Percentiles rank a stretch among this genome's conserved stretches.
Evolutionary conservation across 2,329 filamentous ascomycete species (phyloP).

Genomic region (Hypoxylon sp.): DNA sequence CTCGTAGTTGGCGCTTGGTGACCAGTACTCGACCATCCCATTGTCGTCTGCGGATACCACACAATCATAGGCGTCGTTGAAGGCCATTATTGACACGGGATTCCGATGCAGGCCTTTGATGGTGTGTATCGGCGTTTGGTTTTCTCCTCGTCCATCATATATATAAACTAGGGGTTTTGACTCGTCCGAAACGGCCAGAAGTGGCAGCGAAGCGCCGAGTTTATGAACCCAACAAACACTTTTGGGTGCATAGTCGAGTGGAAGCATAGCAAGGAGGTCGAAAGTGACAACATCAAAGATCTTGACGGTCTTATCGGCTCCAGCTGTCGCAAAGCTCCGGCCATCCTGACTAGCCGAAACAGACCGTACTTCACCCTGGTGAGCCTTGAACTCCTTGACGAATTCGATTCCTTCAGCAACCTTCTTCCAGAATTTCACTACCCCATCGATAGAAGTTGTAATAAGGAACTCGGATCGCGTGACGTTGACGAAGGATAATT

Average conservation of each 20-base stretch:
- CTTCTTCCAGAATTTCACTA: constrained; percentile 99
- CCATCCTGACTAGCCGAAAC: constrained; percentile 91
- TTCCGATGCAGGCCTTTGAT: constrained; percentile 84
- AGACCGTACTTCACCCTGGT: constrained; percentile 84
- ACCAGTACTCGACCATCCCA: constrained; percentile 98
- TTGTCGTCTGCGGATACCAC: constrained; percentile 89
- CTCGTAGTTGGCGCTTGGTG: constrained; percentile 81
- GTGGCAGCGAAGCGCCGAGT: constrained; percentile 86
- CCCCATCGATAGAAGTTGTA: constrained; percentile 92
- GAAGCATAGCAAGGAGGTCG: constrained; percentile 85
- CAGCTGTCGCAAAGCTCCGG: constrained; percentile 91
- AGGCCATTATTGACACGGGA: constrained; percentile 86
- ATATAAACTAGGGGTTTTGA: constrained; percentile 79
- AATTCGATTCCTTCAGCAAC: constrained; percentile 91
- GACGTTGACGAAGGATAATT: constrained; percentile 87
- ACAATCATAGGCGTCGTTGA: constrained; percentile 90
- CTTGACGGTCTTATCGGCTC: constrained; percentile 81
- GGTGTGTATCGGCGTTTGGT: constrained; percentile 78
- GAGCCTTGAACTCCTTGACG: constrained; percentile 96
- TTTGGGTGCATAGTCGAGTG: constrained; percentile 79
- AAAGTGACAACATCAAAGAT: constrained; percentile 88
- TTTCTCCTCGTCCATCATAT: constrained; percentile 91
- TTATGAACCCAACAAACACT: constrained; percentile 93
- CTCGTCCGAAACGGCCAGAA: constrained; percentile 86
- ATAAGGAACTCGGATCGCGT: constrained; percentile 97